phyloP scores from a whole-genome alignment of 1,284 basidiomycete species.

The Exobasidium rhododendri region DNA sequence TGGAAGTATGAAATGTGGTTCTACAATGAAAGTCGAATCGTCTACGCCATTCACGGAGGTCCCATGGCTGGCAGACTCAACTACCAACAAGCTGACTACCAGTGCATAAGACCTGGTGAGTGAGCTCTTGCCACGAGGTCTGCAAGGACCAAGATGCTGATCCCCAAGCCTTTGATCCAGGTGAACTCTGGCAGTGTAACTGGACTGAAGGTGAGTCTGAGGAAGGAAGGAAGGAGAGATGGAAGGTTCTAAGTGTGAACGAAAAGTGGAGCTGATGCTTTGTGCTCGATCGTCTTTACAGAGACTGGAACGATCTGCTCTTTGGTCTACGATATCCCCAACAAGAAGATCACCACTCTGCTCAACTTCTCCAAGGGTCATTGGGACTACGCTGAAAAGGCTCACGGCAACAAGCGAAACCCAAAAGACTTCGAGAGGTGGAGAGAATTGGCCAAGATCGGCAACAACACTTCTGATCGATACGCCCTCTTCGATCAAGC shows the following conservation, averaged over 20 bases:
- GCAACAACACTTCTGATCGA: conserved; percentile 44
- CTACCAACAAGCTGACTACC: conserved; percentile 51
- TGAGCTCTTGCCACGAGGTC: not conserved
- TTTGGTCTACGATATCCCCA: conserved; percentile 45
- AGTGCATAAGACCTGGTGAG: conserved; percentile 44
- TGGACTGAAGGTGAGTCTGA: conserved; percentile 47
- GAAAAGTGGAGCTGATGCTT: too few relatives aligned
- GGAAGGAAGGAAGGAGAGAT: too few relatives aligned
- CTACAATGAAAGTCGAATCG: conserved; percentile 45
- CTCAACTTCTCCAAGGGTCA: conserved; percentile 52
- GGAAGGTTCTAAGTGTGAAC: too few relatives aligned
- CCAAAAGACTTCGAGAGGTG: conserved; percentile 48
- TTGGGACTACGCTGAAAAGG: conserved; percentile 47
- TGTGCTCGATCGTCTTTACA: too few relatives aligned
- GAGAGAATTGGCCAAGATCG: conserved; percentile 47
- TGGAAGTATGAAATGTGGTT: conserved; percentile 53
- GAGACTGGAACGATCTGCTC: conserved; percentile 54
- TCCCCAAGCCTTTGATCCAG: too few relatives aligned
- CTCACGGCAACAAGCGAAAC: conserved; percentile 53
- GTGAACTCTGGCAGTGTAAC: conserved; percentile 41
- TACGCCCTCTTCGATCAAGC: conserved; percentile 51
- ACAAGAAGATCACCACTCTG: conserved; percentile 48
- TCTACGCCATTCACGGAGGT: conserved; percentile 50
- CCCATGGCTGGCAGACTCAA: conserved; percentile 52
- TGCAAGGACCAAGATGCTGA: too few relatives aligned